Evolutionary conservation across 192 early-diverging fungal genomes (phyloP).

Genomic region (Dimargaris xerosporica): DNA sequence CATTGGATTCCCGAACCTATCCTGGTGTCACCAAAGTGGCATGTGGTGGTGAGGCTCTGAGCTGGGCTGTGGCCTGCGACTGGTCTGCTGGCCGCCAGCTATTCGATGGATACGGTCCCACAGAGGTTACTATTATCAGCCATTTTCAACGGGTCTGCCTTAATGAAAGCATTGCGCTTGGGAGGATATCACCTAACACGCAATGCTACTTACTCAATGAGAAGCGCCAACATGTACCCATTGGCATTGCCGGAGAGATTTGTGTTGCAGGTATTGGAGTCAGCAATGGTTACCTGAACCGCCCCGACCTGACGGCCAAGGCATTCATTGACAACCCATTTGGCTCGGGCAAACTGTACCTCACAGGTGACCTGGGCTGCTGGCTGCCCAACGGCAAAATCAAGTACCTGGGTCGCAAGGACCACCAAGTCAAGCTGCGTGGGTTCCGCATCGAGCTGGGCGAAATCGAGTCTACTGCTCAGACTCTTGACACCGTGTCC

Average conservation of each 20-base stretch:
- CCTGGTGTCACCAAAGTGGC: background rate
- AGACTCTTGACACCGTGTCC: conserved; percentile 10
- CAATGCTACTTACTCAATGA: background rate
- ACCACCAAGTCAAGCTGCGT: conserved; percentile 23
- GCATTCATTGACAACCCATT: conserved; percentile 25
- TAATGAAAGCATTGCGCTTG: background rate
- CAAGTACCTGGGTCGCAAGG: conserved; percentile 18
- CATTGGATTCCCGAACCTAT: background rate
- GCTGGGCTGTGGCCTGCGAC: no score
- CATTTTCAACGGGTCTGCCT: background rate
- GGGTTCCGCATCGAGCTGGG: conserved; percentile 23
- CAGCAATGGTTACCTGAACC: conserved; percentile 20
- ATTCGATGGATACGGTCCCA: background rate
- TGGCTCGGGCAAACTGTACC: conserved; percentile 17
- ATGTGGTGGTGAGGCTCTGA: conserved; percentile 11
- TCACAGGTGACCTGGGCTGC: conserved; percentile 20
- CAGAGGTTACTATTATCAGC: background rate
- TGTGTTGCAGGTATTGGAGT: conserved; percentile 19
- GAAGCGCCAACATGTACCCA: background rate
- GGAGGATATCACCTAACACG: background rate
- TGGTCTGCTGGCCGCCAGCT: no score
- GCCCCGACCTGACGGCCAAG: conserved; percentile 18
- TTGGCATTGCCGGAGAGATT: conserved; percentile 21
- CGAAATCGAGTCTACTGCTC: conserved; percentile 17
- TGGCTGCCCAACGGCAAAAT: conserved; percentile 21